These are phyloP conservation scores for Aspergillus floridensis DNA, from an alignment of 2,329 filamentous ascomycete genomes.

Conservation along the genomic window DNA sequence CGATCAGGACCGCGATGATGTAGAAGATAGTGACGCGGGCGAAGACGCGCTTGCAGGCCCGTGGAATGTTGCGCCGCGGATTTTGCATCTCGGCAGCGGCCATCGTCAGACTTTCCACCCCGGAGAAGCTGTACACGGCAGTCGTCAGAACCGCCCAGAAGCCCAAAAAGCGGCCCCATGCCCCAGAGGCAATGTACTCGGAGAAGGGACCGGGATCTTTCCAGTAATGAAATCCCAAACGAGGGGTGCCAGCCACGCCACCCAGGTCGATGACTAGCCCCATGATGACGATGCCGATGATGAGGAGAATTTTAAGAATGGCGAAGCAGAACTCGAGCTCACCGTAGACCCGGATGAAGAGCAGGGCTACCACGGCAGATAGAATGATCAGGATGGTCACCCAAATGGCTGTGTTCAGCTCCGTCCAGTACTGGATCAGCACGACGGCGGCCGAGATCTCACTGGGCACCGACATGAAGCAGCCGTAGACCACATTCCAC, in stretches of 20 bases:
- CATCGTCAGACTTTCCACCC: constrained; percentile 53
- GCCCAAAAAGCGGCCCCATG: constrained; percentile 62
- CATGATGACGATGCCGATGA: constrained; percentile 46
- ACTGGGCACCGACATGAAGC: constrained; percentile 53
- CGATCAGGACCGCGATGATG: constrained; percentile 54
- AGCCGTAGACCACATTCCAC: constrained; percentile 53
- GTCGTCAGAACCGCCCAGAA: constrained; percentile 52
- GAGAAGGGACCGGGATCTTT: constrained; percentile 65
- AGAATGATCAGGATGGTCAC: constrained; percentile 56
- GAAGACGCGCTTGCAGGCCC: constrained; percentile 55
- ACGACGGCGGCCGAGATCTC: constrained; percentile 64
- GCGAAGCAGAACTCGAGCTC: constrained; percentile 55
- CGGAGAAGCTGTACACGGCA: constrained; percentile 38
- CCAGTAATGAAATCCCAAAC: constrained; percentile 69
- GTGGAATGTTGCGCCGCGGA: constrained; percentile 54
- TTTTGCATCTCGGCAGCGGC: constrained; percentile 57
- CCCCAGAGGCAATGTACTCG: constrained; percentile 59
- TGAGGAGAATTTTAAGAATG: constrained; percentile 51
- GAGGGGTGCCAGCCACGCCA: constrained; percentile 57
- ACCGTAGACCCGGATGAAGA: constrained; percentile 50
- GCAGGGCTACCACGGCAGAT: constrained; percentile 58
- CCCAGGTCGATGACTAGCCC: constrained; percentile 61
- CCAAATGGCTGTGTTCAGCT: constrained; percentile 35
- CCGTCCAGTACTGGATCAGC: constrained; percentile 28
- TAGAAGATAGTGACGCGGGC: constrained; percentile 59